Evolutionary conservation across 306 rosid species (phyloP), one percentile per base, ranked within the genome.

Genomic region (Pyrus bretschneideri): DNA sequence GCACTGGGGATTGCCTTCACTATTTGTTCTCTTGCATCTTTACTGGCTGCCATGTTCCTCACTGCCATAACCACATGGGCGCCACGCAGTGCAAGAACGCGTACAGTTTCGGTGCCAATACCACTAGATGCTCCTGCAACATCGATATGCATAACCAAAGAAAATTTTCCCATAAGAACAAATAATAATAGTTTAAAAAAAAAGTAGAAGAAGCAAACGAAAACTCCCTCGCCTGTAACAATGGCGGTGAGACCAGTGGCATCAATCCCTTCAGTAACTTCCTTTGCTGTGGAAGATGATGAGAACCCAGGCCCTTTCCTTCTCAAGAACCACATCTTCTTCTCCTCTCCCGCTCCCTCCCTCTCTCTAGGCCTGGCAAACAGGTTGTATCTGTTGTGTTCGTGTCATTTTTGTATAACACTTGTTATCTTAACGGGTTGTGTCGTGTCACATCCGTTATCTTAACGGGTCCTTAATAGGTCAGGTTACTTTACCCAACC

Each of bases 21-120:
- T 45, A 95, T 92, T 11, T 83, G 73, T 71, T 90, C 90, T 81
- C 76, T 84, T 60, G 84, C 86, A 57, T 77, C 69, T 69, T 79
- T 67, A 49, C 80, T 92, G 59, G 95, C 90, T 57, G 23, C 80
- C 82, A 87, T 14, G 66, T 87, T 90, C 70, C 96, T 87, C 27
- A 90, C 93, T 1, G 74, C 96, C 95, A 90, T 90, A 33, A 94
- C 74, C 61, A 95, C 98, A 64, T 85, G 97, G 49, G 82, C 97
- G 61, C 98, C 98, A 44, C 88, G 95, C 86, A 90, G 67, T 22
- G 96, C 98, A 60, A 94, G 97, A 79, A 91, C 97, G 25, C 93
- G 79, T 3, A 93, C 51, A 23, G 96, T 92, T 85, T 94, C 98
- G 31, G 71, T 80, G 22, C 97, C 97, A 78, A 90, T 94, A 7